Conservation (phyloP, 192 early-diverging fungal genomes). For the Backusella luteola region DNA sequence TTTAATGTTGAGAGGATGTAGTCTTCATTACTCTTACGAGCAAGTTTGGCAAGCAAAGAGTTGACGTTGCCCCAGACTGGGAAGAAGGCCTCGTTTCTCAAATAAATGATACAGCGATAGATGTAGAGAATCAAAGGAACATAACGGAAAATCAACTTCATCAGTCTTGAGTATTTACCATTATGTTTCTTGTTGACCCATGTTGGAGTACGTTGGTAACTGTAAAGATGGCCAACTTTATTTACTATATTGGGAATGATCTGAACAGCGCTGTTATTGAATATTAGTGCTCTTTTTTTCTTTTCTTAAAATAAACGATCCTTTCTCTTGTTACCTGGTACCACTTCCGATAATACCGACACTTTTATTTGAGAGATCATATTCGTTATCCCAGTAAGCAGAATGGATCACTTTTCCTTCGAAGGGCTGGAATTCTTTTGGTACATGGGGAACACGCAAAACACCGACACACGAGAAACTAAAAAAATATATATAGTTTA, state of each 20-base stretch:
- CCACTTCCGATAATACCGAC: slow-evolving; percentile 50
- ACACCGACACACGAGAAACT: slow-evolving; percentile 49
- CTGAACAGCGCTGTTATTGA: slow-evolving; percentile 40
- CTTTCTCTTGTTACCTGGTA: slow-evolving; percentile 36
- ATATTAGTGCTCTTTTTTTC: background rate
- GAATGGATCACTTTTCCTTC: slow-evolving; percentile 52
- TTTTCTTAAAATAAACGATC: background rate
- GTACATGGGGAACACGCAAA: slow-evolving; percentile 46
- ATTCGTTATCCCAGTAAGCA: slow-evolving; percentile 47
- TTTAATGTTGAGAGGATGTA: background rate
- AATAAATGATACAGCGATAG: slow-evolving; percentile 19
- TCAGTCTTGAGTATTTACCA: slow-evolving; percentile 27
- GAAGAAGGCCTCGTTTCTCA: background rate
- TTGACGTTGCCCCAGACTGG: background rate
- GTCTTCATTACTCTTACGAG: background rate
- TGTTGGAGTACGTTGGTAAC: slow-evolving; percentile 51
- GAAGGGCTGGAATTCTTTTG: slow-evolving; percentile 49
- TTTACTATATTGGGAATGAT: slow-evolving; percentile 46
- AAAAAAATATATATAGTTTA: background rate
- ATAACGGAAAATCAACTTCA: slow-evolving; percentile 40
- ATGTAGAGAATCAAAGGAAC: slow-evolving; percentile 39
- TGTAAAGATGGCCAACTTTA: slow-evolving; percentile 38
- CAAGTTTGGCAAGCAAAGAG: background rate
- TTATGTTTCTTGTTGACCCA: slow-evolving; percentile 42
- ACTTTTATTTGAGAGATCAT: slow-evolving; percentile 42